These are phyloP conservation scores for Hypoxylon sp. DNA, from an alignment of 2,329 filamentous ascomycete genomes.

Conservation along the genomic window DNA sequence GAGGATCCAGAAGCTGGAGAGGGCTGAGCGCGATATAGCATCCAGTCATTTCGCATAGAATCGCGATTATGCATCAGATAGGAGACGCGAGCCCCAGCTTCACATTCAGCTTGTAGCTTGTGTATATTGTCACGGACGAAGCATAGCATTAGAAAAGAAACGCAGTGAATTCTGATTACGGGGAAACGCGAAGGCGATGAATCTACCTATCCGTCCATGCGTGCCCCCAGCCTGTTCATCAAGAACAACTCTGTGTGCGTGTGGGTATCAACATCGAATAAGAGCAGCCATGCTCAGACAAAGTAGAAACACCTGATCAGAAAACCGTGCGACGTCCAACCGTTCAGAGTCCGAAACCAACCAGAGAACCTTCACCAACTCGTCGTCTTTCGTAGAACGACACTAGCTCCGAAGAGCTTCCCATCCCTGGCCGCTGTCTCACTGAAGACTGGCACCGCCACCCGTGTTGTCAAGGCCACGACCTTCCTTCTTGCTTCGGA, in stretches of 20 bases:
- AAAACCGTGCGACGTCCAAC: neutral
- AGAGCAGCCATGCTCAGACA: neutral
- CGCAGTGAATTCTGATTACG: neutral
- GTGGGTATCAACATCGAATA: neutral
- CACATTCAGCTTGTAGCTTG: neutral
- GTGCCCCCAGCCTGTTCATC: neutral
- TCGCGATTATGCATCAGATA: neutral
- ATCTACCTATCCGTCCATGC: neutral
- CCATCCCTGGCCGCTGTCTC: too few species aligned
- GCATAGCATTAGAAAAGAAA: neutral
- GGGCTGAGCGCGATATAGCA: slow-evolving; percentile 29
- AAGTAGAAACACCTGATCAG: neutral
- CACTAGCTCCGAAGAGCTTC: too few species aligned
- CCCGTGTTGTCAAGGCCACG: too few species aligned
- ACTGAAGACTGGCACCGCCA: too few species aligned
- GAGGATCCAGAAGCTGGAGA: slow-evolving; percentile 55
- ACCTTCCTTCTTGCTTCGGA: too few species aligned
- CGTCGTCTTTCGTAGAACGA: neutral
- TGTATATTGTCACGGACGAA: neutral
- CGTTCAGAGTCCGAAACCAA: neutral
- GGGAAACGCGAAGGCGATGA: neutral
- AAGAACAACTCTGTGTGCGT: neutral
- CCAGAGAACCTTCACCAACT: neutral
- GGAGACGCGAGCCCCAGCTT: neutral
- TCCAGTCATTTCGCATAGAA: neutral